Evolutionary conservation across 768 basidiomycete genomes (phyloP).

Genomic region (Termitomyces eurrhizus): DNA sequence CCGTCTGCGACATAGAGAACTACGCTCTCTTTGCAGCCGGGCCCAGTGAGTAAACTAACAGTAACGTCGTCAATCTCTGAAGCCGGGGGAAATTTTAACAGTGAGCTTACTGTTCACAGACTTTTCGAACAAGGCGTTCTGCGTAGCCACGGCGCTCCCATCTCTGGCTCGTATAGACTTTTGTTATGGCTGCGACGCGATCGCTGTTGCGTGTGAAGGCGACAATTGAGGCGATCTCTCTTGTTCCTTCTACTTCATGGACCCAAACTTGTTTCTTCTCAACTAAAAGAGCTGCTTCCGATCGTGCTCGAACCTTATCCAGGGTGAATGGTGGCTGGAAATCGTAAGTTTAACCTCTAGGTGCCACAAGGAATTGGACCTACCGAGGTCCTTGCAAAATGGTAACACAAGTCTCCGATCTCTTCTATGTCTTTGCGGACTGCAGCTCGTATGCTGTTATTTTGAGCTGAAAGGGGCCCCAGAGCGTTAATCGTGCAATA

Average conservation of each 20-base stretch:
- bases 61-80: conserved; percentile 15
- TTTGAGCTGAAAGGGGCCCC: conserved; percentile 18
- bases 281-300: conserved; percentile 53
- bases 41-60: conserved; percentile 23
- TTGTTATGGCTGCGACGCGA: conserved; percentile 60
- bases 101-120: conserved; percentile 48
- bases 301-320: conserved; percentile 31
- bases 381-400: conserved; percentile 59
- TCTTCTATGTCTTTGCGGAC: conserved; percentile 27
- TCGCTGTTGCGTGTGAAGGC: conserved; percentile 62
- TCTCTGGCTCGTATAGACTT: conserved; percentile 58
- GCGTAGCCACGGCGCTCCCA: conserved; percentile 58
- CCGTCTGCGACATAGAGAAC: conserved; percentile 64
- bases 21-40: conserved; percentile 38
- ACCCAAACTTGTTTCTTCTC: conserved; percentile 53
- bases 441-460: conserved; percentile 43
- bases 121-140: conserved; percentile 53
- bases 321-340: conserved; percentile 51
- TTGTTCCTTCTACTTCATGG: conserved; percentile 36
- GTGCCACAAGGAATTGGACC: conserved; percentile 19
- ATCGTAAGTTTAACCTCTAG: neutral
- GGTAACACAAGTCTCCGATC: conserved; percentile 46
- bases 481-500: conserved; percentile 49
- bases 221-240: conserved; percentile 58
- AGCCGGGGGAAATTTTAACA: neutral